These are phyloP conservation scores for Penicillium riverlandense DNA, from an alignment of 495 filamentous ascomycete species.

Conservation along the genomic window DNA sequence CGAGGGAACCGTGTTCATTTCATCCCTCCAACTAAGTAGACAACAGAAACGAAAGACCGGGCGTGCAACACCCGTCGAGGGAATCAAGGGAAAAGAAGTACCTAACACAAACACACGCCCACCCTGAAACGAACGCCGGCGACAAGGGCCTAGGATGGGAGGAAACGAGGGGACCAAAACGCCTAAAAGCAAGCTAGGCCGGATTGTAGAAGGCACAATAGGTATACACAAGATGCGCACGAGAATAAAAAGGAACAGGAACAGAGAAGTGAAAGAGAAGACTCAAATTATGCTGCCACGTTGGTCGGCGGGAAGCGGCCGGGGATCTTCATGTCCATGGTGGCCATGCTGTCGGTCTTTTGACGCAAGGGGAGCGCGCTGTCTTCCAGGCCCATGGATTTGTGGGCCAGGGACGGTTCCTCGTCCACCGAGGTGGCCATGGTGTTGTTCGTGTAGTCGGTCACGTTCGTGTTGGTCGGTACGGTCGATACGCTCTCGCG, in stretches of 20 bases:
- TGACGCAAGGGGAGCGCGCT: too few species aligned
- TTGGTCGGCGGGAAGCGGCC: slow-evolving; percentile 30
- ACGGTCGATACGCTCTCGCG: slow-evolving; percentile 33
- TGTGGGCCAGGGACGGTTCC: neutral
- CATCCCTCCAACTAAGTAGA: neutral
- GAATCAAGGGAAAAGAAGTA: slow-evolving; percentile 8
- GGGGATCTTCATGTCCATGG: slow-evolving; percentile 32
- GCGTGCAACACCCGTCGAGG: slow-evolving; percentile 1
- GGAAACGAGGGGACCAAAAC: slow-evolving; percentile 8
- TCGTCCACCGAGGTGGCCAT: slow-evolving; percentile 31
- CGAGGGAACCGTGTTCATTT: neutral
- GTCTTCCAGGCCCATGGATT: slow-evolving; percentile 1
- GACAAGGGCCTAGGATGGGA: neutral
- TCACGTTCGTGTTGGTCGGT: slow-evolving; percentile 30
- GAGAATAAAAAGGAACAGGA: neutral
- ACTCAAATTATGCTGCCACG: slow-evolving; percentile 17
- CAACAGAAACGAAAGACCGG: slow-evolving; percentile 6
- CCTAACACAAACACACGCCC: slow-evolving; percentile 2
- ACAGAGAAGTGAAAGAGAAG: neutral
- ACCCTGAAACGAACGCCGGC: slow-evolving; percentile 9
- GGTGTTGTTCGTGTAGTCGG: slow-evolving; percentile 30
- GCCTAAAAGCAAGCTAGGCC: slow-evolving; percentile 9
- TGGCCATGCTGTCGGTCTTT: slow-evolving; percentile 22
- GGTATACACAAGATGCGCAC: slow-evolving; percentile 3
- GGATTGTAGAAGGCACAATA: slow-evolving; percentile 2